A percentile compares a stretch with the other conserved stretches of the same genome.
Conservation (phyloP, 208 protist genomes). For the Leishmania lainsoni region DNA sequence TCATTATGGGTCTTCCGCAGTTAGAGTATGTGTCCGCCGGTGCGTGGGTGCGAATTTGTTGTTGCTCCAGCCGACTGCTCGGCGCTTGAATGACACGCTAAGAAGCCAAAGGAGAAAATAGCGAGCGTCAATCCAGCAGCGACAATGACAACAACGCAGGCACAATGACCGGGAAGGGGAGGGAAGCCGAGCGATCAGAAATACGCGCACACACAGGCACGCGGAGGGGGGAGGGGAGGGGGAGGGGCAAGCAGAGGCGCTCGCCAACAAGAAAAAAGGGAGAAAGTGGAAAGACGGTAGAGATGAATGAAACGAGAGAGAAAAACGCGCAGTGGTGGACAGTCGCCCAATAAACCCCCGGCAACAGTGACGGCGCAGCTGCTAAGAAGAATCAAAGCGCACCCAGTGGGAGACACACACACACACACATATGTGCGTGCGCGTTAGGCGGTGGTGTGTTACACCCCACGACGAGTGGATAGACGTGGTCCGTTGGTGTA, state of each 20-base stretch:
- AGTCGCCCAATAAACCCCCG: neutral
- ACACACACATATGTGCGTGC: neutral
- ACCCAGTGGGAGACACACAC: neutral
- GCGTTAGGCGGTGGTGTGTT: neutral
- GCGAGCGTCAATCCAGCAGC: too few relatives aligned
- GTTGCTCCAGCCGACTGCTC: neutral
- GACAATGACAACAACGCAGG: neutral
- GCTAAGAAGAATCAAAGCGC: neutral
- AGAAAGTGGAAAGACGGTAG: neutral
- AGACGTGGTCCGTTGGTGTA: neutral
- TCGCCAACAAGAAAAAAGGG: constrained; percentile 13
- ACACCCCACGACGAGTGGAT: neutral
- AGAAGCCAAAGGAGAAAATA: neutral
- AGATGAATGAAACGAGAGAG: neutral
- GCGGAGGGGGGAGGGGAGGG: neutral
- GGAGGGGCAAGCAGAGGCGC: neutral
- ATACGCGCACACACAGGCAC: neutral
- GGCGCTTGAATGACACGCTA: neutral
- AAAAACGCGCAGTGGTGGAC: neutral
- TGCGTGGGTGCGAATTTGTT: neutral
- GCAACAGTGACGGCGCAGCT: neutral
- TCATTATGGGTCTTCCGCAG: constrained; percentile 36
- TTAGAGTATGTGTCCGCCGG: neutral
- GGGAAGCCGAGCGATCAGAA: neutral
- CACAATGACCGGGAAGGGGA: neutral